Evolutionary conservation across 495 filamentous ascomycete genomes (phyloP), one percentile per base, ranked within the genome.

Genomic region (Pyronema domesticum): DNA sequence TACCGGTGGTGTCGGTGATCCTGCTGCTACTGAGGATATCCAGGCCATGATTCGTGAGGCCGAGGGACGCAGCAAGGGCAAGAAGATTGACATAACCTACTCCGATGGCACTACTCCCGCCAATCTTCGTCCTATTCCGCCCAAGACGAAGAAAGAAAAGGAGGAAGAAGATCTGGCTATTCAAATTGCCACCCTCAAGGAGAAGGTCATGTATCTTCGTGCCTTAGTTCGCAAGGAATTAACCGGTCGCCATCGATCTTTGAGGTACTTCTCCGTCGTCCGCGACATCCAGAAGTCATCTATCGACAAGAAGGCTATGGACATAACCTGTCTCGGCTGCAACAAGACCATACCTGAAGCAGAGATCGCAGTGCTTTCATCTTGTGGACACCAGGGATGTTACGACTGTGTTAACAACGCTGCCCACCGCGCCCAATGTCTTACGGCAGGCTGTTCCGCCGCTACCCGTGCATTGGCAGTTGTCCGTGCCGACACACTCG

Each of bases 341-440:
- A 46, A 58, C 0, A 50, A 47, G 15, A 36, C 56, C 15, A 48
- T 52, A 19, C 50, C 62, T 6, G 46, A 55, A 10, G 55, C 60
- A 7, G 57, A 68, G 3, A 52, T 72, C 19, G 67, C 61, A 46
- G 62, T 78, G 35, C 60, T 78, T 15, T 64, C 70, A 3, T 67
- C 61, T 14, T 80, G 77, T 55, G 77, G 77, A 1, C 77, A 80
- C 46, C 47, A 65, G 8, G 64, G 75, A 15, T 79, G 75, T 57
- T 45, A 63, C 35, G 37, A 35, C 5, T 79, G 76, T 39, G 60
- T 69, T 10, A 37, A 59, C 17, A 34, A 44, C n/a, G 58, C 55
- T 3, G 59, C 63, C n/a, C 54, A 64, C 17, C 56, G 53, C 7
- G 54, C 56, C 35, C 55, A 63, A 45, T 68, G 66, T 37, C 58